Evolutionary conservation across 148 eudicot genomes (phyloP).

Genomic region (Gaultheria prostrata): DNA sequence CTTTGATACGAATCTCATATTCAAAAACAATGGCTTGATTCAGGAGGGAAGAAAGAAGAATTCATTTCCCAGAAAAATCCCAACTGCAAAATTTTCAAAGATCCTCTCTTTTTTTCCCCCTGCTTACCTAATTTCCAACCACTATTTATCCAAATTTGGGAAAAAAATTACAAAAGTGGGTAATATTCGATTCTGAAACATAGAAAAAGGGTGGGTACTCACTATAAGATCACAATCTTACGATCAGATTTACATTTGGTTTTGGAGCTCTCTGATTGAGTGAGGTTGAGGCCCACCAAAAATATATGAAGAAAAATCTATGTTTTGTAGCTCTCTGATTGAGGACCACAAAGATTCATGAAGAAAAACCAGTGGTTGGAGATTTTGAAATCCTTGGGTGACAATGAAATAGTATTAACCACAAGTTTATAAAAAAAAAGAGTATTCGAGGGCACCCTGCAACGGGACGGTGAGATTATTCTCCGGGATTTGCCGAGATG

Average conservation of each 20-base stretch:
- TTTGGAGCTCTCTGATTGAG: too few relatives aligned
- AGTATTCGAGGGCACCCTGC: not conserved
- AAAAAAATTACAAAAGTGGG: not conserved
- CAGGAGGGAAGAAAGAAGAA: not conserved
- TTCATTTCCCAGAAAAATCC: slow-evolving; percentile 15
- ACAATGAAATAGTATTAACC: not conserved
- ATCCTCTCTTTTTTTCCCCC: slow-evolving; percentile 18
- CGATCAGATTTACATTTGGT: not conserved
- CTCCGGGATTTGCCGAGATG: not conserved
- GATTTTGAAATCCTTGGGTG: not conserved
- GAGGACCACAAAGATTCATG: not conserved
- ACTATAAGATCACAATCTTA: not conserved
- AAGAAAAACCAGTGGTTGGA: not conserved
- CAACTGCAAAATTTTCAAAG: slow-evolving; percentile 26
- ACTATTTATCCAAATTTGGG: not conserved
- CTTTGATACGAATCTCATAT: slow-evolving; percentile 10
- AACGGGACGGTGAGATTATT: not conserved
- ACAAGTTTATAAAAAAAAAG: not conserved
- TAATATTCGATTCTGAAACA: not conserved
- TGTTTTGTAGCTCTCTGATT: not conserved
- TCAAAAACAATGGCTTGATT: slow-evolving; percentile 12
- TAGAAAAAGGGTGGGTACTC: not conserved
- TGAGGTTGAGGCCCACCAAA: too few relatives aligned
- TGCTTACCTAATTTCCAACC: slow-evolving; percentile 11
- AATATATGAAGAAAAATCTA: too few relatives aligned